phyloP scores from a whole-genome alignment of 306 rosid genomes.

The Arachis stenosperma region DNA sequence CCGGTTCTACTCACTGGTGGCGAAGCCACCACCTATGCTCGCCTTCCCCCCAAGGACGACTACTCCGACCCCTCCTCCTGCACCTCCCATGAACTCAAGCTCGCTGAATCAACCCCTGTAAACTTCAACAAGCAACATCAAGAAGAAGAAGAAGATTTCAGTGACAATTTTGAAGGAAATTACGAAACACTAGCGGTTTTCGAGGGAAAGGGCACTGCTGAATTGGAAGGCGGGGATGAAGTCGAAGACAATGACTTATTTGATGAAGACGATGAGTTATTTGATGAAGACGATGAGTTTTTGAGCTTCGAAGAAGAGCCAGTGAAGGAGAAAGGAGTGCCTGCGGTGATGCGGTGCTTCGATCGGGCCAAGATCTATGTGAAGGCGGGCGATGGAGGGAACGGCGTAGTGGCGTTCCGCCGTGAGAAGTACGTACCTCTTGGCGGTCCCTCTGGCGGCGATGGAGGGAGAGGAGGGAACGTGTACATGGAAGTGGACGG shows the following conservation, averaged over 20 bases:
- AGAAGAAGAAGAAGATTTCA: background rate
- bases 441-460: conserved; percentile 95
- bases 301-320: conserved; percentile 35
- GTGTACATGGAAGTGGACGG: conserved; percentile 84
- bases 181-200: conserved; percentile 42
- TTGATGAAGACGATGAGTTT: conserved; percentile 22
- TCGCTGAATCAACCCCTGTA: conserved; percentile 59
- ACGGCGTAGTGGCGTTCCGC: conserved; percentile 90
- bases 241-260: conserved; percentile 17
- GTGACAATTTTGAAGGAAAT: conserved; percentile 25
- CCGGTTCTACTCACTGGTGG: conserved; percentile 53
- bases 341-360: conserved; percentile 95
- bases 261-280: conserved; percentile 23
- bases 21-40: conserved; percentile 84
- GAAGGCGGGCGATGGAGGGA: conserved; percentile 86
- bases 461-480: conserved; percentile 91
- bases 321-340: conserved; percentile 84
- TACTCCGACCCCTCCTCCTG: conserved; percentile 46
- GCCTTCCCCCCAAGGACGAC: conserved; percentile 85
- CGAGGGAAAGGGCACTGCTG: background rate
- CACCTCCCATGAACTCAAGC: conserved; percentile 65
- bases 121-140: background rate
- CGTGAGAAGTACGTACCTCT: conserved; percentile 88
- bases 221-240: conserved; percentile 37
- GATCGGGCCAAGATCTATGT: conserved; percentile 79